These are phyloP conservation scores for Paecilomyces fulvus DNA, from an alignment of 2,329 filamentous ascomycete species.

Conservation along the genomic window DNA sequence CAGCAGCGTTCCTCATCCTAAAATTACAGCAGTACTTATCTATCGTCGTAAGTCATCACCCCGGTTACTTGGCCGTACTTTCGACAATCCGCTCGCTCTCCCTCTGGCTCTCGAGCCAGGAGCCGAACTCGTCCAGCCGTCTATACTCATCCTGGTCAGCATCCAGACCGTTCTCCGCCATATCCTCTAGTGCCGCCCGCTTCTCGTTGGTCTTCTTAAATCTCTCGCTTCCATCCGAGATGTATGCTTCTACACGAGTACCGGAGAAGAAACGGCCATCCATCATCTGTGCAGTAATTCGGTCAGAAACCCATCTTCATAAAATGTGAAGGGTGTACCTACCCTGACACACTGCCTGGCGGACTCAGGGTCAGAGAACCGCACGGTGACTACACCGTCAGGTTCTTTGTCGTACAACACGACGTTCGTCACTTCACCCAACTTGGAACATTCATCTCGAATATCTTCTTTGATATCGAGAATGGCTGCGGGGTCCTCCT, in stretches of 20 bases:
- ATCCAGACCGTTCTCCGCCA: constrained; percentile 38
- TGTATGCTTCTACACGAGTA: constrained; percentile 60
- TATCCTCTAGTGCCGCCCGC: constrained; percentile 34
- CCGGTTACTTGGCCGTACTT: constrained; percentile 12
- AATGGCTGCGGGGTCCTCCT: constrained; percentile 70
- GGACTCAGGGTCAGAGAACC: constrained; percentile 63
- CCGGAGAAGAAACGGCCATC: constrained; percentile 72
- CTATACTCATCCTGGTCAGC: constrained; percentile 35
- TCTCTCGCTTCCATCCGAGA: constrained; percentile 62
- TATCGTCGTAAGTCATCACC: neutral
- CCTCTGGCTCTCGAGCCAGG: constrained; percentile 33
- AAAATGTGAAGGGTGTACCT: constrained; percentile 10
- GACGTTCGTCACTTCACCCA: constrained; percentile 83
- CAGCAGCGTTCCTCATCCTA: neutral
- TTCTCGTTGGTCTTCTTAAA: constrained; percentile 58
- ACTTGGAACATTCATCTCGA: constrained; percentile 76
- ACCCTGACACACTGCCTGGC: constrained; percentile 61
- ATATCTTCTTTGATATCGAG: constrained; percentile 94
- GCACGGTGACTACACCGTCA: constrained; percentile 76
- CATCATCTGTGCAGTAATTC: constrained; percentile 47
- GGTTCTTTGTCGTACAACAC: constrained; percentile 80
- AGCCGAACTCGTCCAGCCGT: constrained; percentile 42
- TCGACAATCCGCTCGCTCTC: constrained; percentile 15
- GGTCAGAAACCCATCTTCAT: neutral
- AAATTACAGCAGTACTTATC: neutral